A percentile compares a stretch with the other conserved stretches of the same genome.
Evolutionary conservation across 306 rosid species (phyloP).

Genomic region (Benincasa hispida): DNA sequence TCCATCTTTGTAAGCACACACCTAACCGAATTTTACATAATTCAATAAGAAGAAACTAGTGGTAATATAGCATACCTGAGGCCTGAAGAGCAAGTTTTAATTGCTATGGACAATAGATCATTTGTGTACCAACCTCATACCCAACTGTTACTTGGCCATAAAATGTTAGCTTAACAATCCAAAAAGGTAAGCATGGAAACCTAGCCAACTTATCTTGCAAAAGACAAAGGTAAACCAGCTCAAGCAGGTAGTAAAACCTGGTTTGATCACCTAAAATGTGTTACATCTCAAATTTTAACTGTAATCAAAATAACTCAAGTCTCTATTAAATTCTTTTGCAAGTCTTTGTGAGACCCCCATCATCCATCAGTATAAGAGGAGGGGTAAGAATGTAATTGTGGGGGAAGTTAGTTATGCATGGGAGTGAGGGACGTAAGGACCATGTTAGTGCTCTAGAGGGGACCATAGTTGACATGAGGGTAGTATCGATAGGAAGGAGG

Average conservation of each 20-base stretch:
- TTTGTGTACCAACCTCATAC: neutral
- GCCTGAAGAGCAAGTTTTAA: neutral
- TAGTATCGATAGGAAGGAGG: no score
- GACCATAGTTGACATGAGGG: no score
- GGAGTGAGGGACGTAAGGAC: no score
- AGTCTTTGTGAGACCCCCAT: no score
- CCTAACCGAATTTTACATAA: slow-evolving; percentile 27
- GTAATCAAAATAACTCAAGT: neutral
- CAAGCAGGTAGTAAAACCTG: neutral
- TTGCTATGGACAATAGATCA: neutral
- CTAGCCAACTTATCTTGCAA: neutral
- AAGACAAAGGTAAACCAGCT: neutral
- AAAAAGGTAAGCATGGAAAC: neutral
- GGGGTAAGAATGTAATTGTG: no score
- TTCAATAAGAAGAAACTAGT: slow-evolving; percentile 10
- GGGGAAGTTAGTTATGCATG: no score
- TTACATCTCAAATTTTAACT: neutral
- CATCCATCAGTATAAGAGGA: no score
- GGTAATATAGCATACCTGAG: neutral
- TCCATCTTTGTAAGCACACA: slow-evolving; percentile 98
- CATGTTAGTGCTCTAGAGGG: no score
- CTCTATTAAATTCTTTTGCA: neutral
- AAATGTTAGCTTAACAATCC: neutral
- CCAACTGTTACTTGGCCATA: neutral
- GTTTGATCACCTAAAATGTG: neutral